Conservation (phyloP, 768 basidiomycete genomes). For the Suillus bovinus region DNA sequence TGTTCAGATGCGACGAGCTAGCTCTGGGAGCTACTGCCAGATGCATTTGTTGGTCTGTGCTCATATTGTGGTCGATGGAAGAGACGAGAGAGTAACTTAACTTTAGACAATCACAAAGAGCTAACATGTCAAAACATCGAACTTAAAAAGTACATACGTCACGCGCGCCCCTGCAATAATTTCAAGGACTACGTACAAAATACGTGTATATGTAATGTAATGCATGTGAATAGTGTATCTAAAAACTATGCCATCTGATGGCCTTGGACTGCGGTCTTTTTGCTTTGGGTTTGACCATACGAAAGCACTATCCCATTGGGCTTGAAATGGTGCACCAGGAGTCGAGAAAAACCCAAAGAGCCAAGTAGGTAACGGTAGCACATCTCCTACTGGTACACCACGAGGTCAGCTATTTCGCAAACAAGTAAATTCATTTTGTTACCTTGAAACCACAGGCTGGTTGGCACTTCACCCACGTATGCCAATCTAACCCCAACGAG, state of each 20-base stretch:
- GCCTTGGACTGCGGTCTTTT: slow-evolving; percentile 26
- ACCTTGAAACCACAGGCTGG: slow-evolving; percentile 18
- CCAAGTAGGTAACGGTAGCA: slow-evolving; percentile 31
- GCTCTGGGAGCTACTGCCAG: slow-evolving; percentile 47
- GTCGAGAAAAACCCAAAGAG: slow-evolving; percentile 14
- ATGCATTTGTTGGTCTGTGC: slow-evolving; percentile 57
- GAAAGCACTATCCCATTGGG: not conserved
- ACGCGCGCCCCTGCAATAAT: not conserved
- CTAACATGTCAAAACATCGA: slow-evolving; percentile 4
- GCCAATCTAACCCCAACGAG: slow-evolving; percentile 25
- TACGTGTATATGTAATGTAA: not conserved
- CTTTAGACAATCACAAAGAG: not conserved
- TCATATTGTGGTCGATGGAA: slow-evolving; percentile 30
- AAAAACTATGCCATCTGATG: slow-evolving; percentile 10
- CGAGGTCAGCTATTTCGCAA: not conserved
- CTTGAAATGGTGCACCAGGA: not conserved
- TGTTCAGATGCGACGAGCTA: slow-evolving; percentile 42
- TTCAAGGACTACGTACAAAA: not conserved
- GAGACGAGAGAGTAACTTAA: not conserved
- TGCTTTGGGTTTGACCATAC: not conserved
- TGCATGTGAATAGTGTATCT: not conserved
- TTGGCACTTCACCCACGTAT: slow-evolving; percentile 21
- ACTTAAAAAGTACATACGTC: not conserved
- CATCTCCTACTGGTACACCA: slow-evolving; percentile 23
- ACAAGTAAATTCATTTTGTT: not conserved